Percentiles rank a stretch among this genome's conserved stretches.
These are phyloP conservation scores for Colletotrichum karsti DNA, from an alignment of 2,329 filamentous ascomycete species.

Conservation along the genomic window DNA sequence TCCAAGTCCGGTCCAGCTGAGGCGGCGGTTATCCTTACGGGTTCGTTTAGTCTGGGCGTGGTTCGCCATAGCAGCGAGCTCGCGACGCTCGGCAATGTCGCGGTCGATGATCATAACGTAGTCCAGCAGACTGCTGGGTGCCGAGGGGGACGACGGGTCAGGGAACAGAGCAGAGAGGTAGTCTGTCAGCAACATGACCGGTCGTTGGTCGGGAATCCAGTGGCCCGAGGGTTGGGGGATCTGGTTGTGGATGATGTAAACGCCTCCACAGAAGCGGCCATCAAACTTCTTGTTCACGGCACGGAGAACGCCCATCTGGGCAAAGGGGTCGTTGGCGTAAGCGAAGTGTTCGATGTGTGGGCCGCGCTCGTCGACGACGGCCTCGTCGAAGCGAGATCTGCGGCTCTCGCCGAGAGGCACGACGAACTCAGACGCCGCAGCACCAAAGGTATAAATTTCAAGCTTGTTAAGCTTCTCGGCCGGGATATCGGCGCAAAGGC, in stretches of 20 bases:
- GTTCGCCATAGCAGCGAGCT: conserved; percentile 47
- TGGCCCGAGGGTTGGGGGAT: conserved; percentile 15
- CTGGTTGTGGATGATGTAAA: conserved; percentile 43
- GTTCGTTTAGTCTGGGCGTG: conserved; percentile 35
- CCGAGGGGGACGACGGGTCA: conserved; percentile 32
- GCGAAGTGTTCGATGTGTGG: conserved; percentile 48
- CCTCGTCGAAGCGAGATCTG: conserved; percentile 31
- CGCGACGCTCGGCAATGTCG: conserved; percentile 50
- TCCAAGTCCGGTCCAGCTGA: conserved; percentile 51
- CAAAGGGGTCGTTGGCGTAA: conserved; percentile 45
- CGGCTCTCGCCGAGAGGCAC: conserved; percentile 39
- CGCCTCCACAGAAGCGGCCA: conserved; percentile 47
- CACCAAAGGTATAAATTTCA: conserved; percentile 55
- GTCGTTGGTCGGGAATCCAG: conserved; percentile 9
- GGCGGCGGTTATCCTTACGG: conserved; percentile 38
- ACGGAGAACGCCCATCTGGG: conserved; percentile 45
- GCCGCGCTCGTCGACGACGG: conserved; percentile 25
- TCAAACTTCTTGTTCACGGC: conserved; percentile 44
- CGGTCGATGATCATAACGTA: conserved; percentile 46
- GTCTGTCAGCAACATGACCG: conserved; percentile 38
- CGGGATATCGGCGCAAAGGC: conserved; percentile 48
- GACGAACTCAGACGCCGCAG: conserved; percentile 46
- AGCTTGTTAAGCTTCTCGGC: conserved; percentile 44
- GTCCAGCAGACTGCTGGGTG: conserved; percentile 37
- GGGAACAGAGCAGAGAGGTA: conserved; percentile 48